A percentile compares a stretch with the other conserved stretches of the same genome.
These are phyloP conservation scores for Anaeromyces robustus DNA, from an alignment of 192 early-diverging fungal genomes.

Conservation along the genomic window DNA sequence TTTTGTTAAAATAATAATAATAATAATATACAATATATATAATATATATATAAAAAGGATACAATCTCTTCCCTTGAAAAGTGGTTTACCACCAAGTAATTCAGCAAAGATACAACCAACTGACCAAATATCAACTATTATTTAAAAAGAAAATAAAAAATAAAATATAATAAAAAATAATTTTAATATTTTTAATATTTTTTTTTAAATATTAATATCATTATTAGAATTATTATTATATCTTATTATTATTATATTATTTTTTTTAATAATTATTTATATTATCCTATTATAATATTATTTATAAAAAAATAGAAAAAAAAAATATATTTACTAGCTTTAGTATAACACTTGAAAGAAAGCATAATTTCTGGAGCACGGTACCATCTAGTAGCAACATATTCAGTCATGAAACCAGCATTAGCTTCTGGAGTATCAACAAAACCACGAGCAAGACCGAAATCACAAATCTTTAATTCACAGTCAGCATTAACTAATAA, in stretches of 20 bases:
- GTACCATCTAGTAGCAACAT: constrained; percentile 92
- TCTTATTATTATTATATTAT: too few species aligned
- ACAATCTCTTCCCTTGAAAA: constrained; percentile 65
- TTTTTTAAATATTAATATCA: too few species aligned
- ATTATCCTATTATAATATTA: too few species aligned
- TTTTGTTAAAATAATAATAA: too few species aligned
- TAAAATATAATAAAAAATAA: too few species aligned
- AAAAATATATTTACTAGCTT: constrained; percentile 49
- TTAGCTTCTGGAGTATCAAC: constrained; percentile 63
- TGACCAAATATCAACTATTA: constrained; percentile 72
- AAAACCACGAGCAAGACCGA: constrained; percentile 75
- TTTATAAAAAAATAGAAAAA: neutral
- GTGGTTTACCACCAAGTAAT: constrained; percentile 74
- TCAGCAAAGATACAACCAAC: constrained; percentile 99
- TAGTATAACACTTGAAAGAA: constrained; percentile 93
- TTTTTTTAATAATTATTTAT: too few species aligned
- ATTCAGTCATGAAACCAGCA: constrained; percentile 91
- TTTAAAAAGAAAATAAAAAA: too few species aligned
- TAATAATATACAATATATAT: too few species aligned
- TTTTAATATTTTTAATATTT: too few species aligned
- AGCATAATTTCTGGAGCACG: constrained; percentile 92
- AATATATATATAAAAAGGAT: too few species aligned
- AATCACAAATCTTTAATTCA: constrained; percentile 94
- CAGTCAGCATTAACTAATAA: constrained; percentile 81
- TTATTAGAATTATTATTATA: too few species aligned